These are phyloP conservation scores for Rhododendron molle DNA, from an alignment of 148 eudicot species.

Conservation along the genomic window DNA sequence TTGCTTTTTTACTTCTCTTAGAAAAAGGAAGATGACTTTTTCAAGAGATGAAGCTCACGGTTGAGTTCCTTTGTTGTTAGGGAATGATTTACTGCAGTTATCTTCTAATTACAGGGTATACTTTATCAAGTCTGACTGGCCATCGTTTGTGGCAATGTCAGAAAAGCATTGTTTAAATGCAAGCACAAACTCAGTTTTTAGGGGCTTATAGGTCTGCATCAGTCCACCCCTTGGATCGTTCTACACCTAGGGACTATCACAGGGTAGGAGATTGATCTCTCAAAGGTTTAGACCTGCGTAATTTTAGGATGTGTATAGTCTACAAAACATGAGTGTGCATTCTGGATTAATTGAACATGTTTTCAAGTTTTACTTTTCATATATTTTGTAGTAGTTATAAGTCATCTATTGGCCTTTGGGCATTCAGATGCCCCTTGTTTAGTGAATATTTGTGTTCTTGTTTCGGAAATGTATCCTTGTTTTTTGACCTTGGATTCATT, in stretches of 20 bases:
- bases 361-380: neutral
- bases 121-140: neutral
- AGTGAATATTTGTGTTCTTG: neutral
- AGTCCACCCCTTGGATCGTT: neutral
- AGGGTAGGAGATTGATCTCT: neutral
- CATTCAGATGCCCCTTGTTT: neutral
- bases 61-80: neutral
- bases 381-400: neutral
- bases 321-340: neutral
- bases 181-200: neutral
- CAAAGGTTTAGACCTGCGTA: neutral
- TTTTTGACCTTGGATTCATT: neutral
- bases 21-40: neutral
- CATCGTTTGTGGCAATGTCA: neutral
- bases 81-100: neutral
- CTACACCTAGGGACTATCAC: neutral
- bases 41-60: neutral
- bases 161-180: neutral
- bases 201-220: neutral
- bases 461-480: slow-evolving; percentile 1
- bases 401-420: neutral
- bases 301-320: neutral
- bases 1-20: neutral
- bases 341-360: neutral
- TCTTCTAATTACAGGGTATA: neutral